Percentiles rank a stretch among this genome's conserved stretches.
Conservation (phyloP, 2,329 filamentous ascomycete species). For the Fusarium begoniae region DNA sequence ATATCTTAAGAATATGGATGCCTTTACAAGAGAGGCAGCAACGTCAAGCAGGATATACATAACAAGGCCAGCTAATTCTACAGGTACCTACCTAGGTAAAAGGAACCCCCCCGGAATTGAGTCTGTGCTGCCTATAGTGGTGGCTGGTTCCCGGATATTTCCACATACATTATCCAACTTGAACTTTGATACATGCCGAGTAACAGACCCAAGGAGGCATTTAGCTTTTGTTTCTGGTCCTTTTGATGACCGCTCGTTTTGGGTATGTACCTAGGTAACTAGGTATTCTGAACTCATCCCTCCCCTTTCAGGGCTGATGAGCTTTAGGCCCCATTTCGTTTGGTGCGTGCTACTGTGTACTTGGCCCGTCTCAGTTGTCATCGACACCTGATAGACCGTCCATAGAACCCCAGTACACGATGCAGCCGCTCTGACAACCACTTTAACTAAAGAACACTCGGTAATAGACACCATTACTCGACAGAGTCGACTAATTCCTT, state of each 20-base stretch:
- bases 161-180: not conserved
- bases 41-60: not conserved
- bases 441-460: not conserved
- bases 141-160: constrained; percentile 20
- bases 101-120: constrained; percentile 8
- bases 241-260: not conserved
- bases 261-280: not conserved
- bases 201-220: not conserved
- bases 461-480: constrained; percentile 1
- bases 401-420: constrained; percentile 12
- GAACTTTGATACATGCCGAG: constrained; percentile 4
- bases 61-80: not conserved
- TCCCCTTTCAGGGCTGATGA: constrained; percentile 21
- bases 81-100: not conserved
- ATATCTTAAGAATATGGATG: not conserved
- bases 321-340: constrained; percentile 27
- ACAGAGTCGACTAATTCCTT: not conserved
- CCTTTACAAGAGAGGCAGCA: not conserved
- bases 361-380: not conserved
- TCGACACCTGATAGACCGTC: not conserved
- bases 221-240: not conserved
- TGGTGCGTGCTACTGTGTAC: constrained; percentile 1
- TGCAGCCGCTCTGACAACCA: constrained; percentile 29
- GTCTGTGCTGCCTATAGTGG: constrained; percentile 7
- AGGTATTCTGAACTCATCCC: not conserved